Base-by-base conservation (phyloP, 768 basidiomycete genomes). In the Ramaria sp. region DNA sequence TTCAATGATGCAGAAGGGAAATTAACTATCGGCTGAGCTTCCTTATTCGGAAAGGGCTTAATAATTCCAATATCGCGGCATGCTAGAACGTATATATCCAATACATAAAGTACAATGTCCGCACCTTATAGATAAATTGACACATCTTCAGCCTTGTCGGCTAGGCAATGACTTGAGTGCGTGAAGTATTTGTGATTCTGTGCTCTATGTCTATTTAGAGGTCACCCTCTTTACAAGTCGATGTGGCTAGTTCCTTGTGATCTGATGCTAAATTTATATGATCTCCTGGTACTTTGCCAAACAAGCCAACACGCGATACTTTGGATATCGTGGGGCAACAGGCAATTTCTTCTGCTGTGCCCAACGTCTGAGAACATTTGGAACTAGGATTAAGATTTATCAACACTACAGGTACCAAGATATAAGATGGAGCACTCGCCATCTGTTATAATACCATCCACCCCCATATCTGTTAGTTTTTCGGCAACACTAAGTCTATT, bases 1-100 rank as follows among this genome's bases (percentile, higher is more conserved):
- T 84, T 96, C 78, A 85, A 82, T 63, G 92, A 94, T 32, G 86
- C 71, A 42, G 90, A 93, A 58, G 81, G 78, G 63, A 95, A 95
- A 72, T 72, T 96, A 58, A 64, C 91, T 66, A 78, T 96, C 66
- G 93, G 93, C 75, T 96, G 76, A 65, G 18, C 20, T n/a, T 15
- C 34, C 36, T 42, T 56, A 47, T 41, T 45, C 18, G 18, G 39
- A 22, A 41, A 22, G 5, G 39, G 6, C 39, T 41, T 34, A 34
- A 34, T 9, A 12, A 41, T 16, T 16, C 39, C 39, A 18, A 8
- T 41, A 8, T 22, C 2, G 39, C 39, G 20, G 20, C 39, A 41
- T 34, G 32, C 39, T 41, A 41, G 39, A 28, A 38, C 15, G 24
- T 39, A 12, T 30, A 49, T 27, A 42, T 32, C 52, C 16, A 43